phyloP scores from a whole-genome alignment of 176 grass and related monocot species.

The Raddia guianensis region DNA sequence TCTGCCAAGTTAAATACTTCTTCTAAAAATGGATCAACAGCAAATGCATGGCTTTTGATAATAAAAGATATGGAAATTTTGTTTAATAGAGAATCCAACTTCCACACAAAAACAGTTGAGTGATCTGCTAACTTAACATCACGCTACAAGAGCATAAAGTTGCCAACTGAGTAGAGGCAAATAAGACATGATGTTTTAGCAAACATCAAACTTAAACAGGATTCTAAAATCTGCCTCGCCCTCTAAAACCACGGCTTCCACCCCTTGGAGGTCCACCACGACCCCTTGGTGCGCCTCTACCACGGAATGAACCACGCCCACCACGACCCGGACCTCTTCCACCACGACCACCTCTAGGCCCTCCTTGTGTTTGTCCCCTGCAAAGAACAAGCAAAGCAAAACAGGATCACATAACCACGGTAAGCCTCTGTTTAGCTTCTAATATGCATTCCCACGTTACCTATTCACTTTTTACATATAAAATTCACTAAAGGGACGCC shows the following conservation, averaged over 20 bases:
- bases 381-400: constrained; percentile 32
- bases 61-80: background rate
- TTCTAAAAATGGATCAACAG: background rate
- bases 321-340: constrained; percentile 44
- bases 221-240: constrained; percentile 81
- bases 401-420: constrained; percentile 5
- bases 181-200: constrained; percentile 32
- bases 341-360: constrained; percentile 61
- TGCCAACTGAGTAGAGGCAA: constrained; percentile 5
- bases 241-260: constrained; percentile 79
- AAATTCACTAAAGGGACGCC: background rate
- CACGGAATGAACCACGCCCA: constrained; percentile 76
- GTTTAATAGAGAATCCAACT: constrained; percentile 42
- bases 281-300: constrained; percentile 79
- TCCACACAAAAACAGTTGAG: constrained; percentile 30
- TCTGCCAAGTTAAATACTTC: background rate
- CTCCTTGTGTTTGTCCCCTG: constrained; percentile 69
- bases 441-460: background rate
- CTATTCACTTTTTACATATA: background rate
- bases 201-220: constrained; percentile 36
- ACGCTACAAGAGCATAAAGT: constrained; percentile 45
- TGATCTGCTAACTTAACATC: constrained; percentile 40
- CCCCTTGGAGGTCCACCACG: constrained; percentile 74
- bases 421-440: background rate
- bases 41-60: background rate